Evolutionary conservation across 2,329 filamentous ascomycete species (phyloP).

Genomic region (Fonsecaea pedrosoi): DNA sequence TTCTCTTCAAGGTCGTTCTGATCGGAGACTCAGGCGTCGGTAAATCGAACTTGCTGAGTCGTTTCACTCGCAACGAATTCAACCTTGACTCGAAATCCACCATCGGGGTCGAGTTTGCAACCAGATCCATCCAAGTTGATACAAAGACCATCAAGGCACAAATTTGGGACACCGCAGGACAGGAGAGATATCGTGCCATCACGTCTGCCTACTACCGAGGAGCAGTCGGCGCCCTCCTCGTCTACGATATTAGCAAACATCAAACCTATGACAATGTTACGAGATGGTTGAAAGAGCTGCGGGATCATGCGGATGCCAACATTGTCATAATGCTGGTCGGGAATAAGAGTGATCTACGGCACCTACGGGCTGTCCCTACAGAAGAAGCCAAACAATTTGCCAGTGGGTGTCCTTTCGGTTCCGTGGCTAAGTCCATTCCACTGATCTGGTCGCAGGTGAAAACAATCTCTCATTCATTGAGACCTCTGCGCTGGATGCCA

Average conservation of each 20-base stretch:
- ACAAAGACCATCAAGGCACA: conserved; percentile 99
- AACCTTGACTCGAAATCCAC: conserved; percentile 99
- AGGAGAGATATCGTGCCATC: conserved; percentile 98
- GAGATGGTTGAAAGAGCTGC: conserved; percentile 97
- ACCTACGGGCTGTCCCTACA: conserved; percentile 93
- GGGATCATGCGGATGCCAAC: conserved; percentile 97
- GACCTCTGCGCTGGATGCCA: conserved; percentile 96
- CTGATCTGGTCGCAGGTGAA: conserved; percentile 68
- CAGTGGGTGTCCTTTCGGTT: conserved; percentile 64
- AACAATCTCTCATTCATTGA: conserved; percentile 99
- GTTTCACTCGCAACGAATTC: conserved; percentile 99
- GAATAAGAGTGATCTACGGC: conserved; percentile 99
- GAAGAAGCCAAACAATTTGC: conserved; percentile 98
- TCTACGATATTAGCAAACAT: conserved; percentile 99
- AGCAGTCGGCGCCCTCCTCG: conserved; percentile 93
- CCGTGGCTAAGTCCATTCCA: conserved; percentile 27
- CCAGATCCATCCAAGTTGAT: conserved; percentile 97
- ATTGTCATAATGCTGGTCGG: conserved; percentile 99
- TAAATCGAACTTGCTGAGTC: conserved; percentile 99
- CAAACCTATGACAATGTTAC: conserved; percentile 99
- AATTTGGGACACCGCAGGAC: conserved; percentile 99
- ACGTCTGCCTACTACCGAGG: conserved; percentile 99
- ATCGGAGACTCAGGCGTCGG: conserved; percentile 99
- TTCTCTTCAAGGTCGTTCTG: conserved; percentile 99
- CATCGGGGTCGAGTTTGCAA: conserved; percentile 99